Evolutionary conservation across 768 basidiomycete species (phyloP), one percentile per base, ranked within the genome.

Genomic region (Termitomyces sp.): DNA sequence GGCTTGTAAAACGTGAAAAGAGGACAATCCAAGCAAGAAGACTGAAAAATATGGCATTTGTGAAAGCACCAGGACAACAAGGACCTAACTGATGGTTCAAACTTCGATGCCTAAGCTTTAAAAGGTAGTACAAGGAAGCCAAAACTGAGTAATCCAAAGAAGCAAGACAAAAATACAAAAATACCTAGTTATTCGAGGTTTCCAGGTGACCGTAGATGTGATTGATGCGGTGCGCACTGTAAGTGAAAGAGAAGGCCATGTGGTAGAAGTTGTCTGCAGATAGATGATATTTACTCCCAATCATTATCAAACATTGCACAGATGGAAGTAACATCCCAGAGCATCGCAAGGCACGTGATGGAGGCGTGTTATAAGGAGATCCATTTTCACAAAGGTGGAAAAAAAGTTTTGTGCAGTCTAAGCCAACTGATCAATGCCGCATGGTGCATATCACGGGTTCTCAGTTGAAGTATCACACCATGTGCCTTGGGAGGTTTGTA

Each of bases 1-100:
- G 9, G 53, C 49, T 56, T 49, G 61, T 43, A 49, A 36, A 36
- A 57, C 56, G 20, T 15, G 34, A 34, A 64, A 50, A 53, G 60
- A 42, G 45, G 49, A 36, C 8, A 57, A 25, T 20, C 42, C 58
- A 40, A 60, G 50, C 32, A 53, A 62, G 38, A 52, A 20, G 25
- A 37, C 45, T 29, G 31, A 47, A 37, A 56, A 37, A 34, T 14
- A 47, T 34, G 25, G 57, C 60, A 61, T 64, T 20, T 32, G 31
- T 34, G 48, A 15, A 46, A 20, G 17, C 31, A 20, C 15, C 34
- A 49, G 20, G 57, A 25, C 17, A 43, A 40, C 15, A 6, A 11
- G 45, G 29, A 15, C 5, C 17, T 37, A 17, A 31, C 3, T 38
- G 36, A 38, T 37, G 20, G 8, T 42, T 55, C 40, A 15, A 17